Percentiles rank a stretch among this genome's conserved stretches.
Evolutionary conservation across 2,329 filamentous ascomycete genomes (phyloP).

Genomic region (Fusarium sp.): DNA sequence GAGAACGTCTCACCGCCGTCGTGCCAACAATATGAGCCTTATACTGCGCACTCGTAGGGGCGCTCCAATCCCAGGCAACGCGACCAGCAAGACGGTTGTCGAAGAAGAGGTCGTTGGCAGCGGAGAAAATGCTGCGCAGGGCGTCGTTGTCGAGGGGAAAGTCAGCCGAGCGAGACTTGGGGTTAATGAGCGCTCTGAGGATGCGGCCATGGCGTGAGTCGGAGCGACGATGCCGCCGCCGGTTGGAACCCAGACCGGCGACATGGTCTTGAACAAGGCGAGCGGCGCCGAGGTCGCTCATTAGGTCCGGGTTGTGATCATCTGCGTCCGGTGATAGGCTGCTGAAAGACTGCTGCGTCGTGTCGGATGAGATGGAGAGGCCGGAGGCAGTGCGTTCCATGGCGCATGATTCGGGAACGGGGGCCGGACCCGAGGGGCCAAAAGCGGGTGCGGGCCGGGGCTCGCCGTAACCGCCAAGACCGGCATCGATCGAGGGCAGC

Average conservation of each 20-base stretch:
- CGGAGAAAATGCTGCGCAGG: slow-evolving; percentile 71
- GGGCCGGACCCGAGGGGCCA: slow-evolving; percentile 30
- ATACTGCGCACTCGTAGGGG: slow-evolving; percentile 65
- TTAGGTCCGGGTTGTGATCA: slow-evolving; percentile 53
- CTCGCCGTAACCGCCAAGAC: slow-evolving; percentile 35
- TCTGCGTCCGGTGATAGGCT: slow-evolving; percentile 43
- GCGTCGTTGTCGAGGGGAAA: slow-evolving; percentile 72
- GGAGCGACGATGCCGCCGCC: slow-evolving; percentile 60
- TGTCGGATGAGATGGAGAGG: slow-evolving; percentile 63
- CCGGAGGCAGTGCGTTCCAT: slow-evolving; percentile 68
- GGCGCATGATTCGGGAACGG: slow-evolving; percentile 39
- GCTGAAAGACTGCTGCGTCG: slow-evolving; percentile 50
- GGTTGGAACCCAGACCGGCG: slow-evolving; percentile 49
- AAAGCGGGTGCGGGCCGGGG: slow-evolving; percentile 36
- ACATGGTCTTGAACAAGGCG: slow-evolving; percentile 65
- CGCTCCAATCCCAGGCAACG: slow-evolving; percentile 75
- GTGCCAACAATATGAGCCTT: slow-evolving; percentile 73
- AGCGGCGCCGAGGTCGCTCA: slow-evolving; percentile 65
- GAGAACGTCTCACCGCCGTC: slow-evolving; percentile 69
- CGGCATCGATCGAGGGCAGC: slow-evolving; percentile 34
- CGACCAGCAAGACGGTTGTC: slow-evolving; percentile 68
- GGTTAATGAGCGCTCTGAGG: slow-evolving; percentile 70
- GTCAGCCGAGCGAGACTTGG: slow-evolving; percentile 60
- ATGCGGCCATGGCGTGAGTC: slow-evolving; percentile 71
- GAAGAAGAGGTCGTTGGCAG: slow-evolving; percentile 77